phyloP scores from a whole-genome alignment of 2,329 filamentous ascomycete genomes.

The Microdochium bolleyi region DNA sequence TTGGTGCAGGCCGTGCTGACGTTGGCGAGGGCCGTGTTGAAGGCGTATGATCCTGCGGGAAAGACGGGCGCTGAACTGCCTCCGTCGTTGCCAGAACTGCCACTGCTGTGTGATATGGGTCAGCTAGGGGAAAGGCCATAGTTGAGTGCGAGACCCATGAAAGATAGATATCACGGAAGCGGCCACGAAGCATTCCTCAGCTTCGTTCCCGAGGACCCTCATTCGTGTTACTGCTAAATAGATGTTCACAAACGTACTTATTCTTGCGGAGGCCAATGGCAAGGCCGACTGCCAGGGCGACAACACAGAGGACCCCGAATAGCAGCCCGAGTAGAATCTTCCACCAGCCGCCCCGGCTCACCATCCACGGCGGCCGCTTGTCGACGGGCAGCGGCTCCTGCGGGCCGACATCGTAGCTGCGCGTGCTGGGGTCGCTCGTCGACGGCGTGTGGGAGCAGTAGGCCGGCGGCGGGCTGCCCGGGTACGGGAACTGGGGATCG shows the following conservation, averaged over 20 bases:
- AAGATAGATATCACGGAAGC: too few species aligned
- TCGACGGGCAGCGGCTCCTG: conserved; percentile 3
- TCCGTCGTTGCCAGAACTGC: not conserved
- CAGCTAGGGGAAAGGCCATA: conserved; percentile 1
- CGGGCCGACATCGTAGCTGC: conserved; percentile 2
- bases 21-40: conserved; percentile 49
- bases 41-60: conserved; percentile 54
- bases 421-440: not conserved
- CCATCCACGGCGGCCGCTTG: conserved; percentile 8
- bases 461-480: not conserved
- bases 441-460: not conserved
- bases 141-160: too few species aligned
- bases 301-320: conserved; percentile 20
- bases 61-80: conserved; percentile 26
- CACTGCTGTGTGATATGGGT: conserved; percentile 1
- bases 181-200: too few species aligned
- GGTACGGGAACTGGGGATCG: not conserved
- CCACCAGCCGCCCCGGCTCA: conserved; percentile 22
- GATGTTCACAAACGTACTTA: conserved; percentile 18
- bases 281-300: conserved; percentile 31
- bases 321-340: conserved; percentile 19
- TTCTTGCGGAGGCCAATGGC: conserved; percentile 26
- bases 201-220: too few species aligned
- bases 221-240: too few species aligned
- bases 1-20: conserved; percentile 49